Evolutionary conservation across 2,329 filamentous ascomycete genomes (phyloP).

Genomic region (Ceratocystis diversiconidia): DNA sequence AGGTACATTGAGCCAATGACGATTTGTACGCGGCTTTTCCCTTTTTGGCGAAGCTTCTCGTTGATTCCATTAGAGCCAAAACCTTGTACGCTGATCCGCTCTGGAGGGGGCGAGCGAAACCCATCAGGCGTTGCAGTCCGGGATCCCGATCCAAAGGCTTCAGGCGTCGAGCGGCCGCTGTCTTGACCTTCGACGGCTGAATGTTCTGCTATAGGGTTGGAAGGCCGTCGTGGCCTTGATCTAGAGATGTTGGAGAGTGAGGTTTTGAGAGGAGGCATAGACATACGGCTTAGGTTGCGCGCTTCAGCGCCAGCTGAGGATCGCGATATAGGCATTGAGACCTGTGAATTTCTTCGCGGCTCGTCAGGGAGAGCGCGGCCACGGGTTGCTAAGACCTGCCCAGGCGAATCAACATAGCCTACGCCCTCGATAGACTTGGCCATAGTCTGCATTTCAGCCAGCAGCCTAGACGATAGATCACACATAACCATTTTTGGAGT

Average conservation of each 20-base stretch:
- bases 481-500: constrained; percentile 65
- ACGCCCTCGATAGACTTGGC: constrained; percentile 59
- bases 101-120: constrained; percentile 37
- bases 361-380: constrained; percentile 21
- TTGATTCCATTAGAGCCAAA: constrained; percentile 58
- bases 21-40: constrained; percentile 64
- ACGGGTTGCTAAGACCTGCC: constrained; percentile 30
- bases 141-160: constrained; percentile 21
- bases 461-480: constrained; percentile 56
- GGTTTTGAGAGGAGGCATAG: constrained; percentile 54
- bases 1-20: constrained; percentile 76
- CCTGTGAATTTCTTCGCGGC: constrained; percentile 43
- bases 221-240: constrained; percentile 28
- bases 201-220: constrained; percentile 31
- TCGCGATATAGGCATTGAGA: constrained; percentile 31
- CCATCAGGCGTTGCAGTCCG: constrained; percentile 31
- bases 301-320: constrained; percentile 40
- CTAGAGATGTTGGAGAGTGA: constrained; percentile 22
- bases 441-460: constrained; percentile 62
- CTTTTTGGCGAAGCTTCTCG: constrained; percentile 66
- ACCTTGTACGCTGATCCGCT: constrained; percentile 51
- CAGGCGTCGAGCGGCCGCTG: constrained; percentile 34
- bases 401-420: constrained; percentile 65
- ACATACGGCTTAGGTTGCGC: constrained; percentile 57
- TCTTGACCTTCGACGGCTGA: constrained; percentile 21